A percentile compares a stretch with the other conserved stretches of the same genome.
Evolutionary conservation across 163 green algal species (phyloP).

Genomic region (Chlamydomonas reinhardtii): DNA sequence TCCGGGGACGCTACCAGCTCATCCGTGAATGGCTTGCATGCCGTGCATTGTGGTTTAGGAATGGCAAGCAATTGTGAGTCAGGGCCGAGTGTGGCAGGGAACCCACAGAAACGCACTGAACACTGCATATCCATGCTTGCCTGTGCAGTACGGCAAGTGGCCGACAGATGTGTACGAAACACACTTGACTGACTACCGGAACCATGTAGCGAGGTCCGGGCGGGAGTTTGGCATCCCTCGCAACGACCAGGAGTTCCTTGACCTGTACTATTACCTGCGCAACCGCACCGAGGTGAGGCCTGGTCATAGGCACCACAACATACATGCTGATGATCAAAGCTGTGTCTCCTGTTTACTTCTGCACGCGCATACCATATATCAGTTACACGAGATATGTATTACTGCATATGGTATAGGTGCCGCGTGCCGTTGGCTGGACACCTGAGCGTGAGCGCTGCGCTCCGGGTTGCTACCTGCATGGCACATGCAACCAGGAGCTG

Average conservation of each 20-base stretch:
- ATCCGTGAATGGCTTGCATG: too few relatives aligned
- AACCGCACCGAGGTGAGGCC: constrained; percentile 21
- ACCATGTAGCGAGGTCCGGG: neutral
- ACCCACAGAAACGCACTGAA: too few relatives aligned
- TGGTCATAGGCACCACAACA: too few relatives aligned
- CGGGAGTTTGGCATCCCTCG: neutral
- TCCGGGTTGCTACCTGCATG: constrained; percentile 18
- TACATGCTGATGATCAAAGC: too few relatives aligned
- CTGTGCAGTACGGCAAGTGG: constrained; percentile 16
- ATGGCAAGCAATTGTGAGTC: too few relatives aligned
- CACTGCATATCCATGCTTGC: neutral
- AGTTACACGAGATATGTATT: neutral
- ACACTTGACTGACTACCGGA: neutral
- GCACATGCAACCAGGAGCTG: constrained; percentile 48
- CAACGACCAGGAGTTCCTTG: constrained; percentile 16
- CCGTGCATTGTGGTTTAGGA: too few relatives aligned
- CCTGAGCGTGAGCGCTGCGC: constrained; percentile 26
- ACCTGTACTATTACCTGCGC: constrained; percentile 40
- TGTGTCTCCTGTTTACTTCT: too few relatives aligned
- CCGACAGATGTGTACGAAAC: neutral
- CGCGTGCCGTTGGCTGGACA: neutral
- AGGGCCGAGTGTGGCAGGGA: too few relatives aligned
- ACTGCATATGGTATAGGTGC: neutral
- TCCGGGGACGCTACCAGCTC: too few relatives aligned
- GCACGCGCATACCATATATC: too few relatives aligned